A percentile compares a stretch with the other conserved stretches of the same genome.
Evolutionary conservation across 1,139 yeast genomes (phyloP).

Genomic region (Schizosaccharomyces versatilis): DNA sequence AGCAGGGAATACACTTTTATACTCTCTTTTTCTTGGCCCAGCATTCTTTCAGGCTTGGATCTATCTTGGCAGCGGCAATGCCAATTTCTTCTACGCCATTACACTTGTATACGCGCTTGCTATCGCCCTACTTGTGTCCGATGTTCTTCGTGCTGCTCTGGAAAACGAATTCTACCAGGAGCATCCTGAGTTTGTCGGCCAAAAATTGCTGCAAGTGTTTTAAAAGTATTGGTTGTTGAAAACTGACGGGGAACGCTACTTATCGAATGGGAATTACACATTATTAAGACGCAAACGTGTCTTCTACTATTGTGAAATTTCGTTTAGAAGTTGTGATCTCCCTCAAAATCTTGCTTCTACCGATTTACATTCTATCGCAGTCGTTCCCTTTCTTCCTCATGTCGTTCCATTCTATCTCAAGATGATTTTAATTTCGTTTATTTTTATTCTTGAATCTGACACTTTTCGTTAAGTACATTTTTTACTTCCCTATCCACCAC

Average conservation of each 20-base stretch:
- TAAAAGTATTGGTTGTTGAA: neutral
- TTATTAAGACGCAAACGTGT: too few relatives aligned
- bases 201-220: neutral
- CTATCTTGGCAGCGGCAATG: constrained; percentile 78
- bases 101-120: constrained; percentile 63
- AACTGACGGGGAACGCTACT: neutral
- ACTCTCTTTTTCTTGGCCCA: constrained; percentile 46
- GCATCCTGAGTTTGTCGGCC: constrained; percentile 4
- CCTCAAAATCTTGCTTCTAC: too few relatives aligned
- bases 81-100: constrained; percentile 88
- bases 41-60: constrained; percentile 90
- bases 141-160: constrained; percentile 63
- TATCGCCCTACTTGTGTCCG: constrained; percentile 46
- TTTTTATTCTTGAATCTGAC: too few relatives aligned
- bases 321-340: too few relatives aligned
- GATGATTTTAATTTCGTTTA: too few relatives aligned
- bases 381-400: too few relatives aligned
- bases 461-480: too few relatives aligned
- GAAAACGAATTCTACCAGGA: constrained; percentile 35
- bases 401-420: too few relatives aligned
- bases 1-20: constrained; percentile 26
- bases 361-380: too few relatives aligned
- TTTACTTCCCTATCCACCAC: too few relatives aligned
- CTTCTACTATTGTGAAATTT: too few relatives aligned
- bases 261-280: neutral